phyloP scores from a whole-genome alignment of 331 rosid genomes.

The Malus hybrid region DNA sequence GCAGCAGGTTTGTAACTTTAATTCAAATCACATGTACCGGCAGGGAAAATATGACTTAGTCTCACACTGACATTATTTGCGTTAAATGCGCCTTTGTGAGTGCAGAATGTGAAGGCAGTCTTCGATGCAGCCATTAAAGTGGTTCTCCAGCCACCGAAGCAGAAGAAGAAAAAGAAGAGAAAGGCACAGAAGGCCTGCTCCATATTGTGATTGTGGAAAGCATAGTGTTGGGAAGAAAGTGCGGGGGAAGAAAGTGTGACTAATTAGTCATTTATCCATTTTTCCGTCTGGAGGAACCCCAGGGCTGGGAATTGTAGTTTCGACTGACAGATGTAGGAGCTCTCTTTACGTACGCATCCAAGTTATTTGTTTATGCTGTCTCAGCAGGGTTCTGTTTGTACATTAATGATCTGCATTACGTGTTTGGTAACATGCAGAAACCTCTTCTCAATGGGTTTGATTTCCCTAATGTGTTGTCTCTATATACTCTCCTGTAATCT shows the following conservation, averaged over 20 bases:
- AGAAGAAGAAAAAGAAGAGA: slow-evolving; percentile 62
- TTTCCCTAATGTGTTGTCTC: slow-evolving; percentile 25
- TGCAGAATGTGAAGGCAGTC: slow-evolving; percentile 96
- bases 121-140: slow-evolving; percentile 90
- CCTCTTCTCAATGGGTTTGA: slow-evolving; percentile 11
- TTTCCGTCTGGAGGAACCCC: slow-evolving; percentile 33
- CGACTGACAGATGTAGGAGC: slow-evolving; percentile 36
- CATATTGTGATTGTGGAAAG: slow-evolving; percentile 46
- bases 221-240: too few species aligned
- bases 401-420: slow-evolving; percentile 26
- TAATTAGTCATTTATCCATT: slow-evolving; percentile 30
- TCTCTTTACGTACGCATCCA: slow-evolving; percentile 23
- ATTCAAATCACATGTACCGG: background rate
- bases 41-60: background rate
- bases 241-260: slow-evolving; percentile 33
- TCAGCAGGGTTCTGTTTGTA: slow-evolving; percentile 32
- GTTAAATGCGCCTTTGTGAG: slow-evolving; percentile 4
- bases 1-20: slow-evolving; percentile 55
- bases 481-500: slow-evolving; percentile 33
- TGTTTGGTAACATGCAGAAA: slow-evolving; percentile 1
- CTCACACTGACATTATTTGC: background rate
- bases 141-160: slow-evolving; percentile 95
- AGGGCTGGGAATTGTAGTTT: slow-evolving; percentile 12
- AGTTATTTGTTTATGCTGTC: slow-evolving; percentile 31
- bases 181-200: slow-evolving; percentile 74